phyloP scores from a whole-genome alignment of 192 early-diverging fungal genomes.

The Coemansia sp. region DNA sequence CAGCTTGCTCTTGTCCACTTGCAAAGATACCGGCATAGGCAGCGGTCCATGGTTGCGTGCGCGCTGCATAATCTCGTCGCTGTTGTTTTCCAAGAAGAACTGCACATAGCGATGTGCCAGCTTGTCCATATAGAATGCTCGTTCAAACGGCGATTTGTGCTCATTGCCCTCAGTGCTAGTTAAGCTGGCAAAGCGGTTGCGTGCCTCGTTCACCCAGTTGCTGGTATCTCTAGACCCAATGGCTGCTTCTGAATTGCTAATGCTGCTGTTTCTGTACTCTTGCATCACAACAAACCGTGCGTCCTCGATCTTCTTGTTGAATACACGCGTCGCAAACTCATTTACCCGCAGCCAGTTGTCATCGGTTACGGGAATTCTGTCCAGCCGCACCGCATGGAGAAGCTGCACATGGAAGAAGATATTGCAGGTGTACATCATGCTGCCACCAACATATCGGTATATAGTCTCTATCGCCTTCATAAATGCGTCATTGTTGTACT shows the following conservation, averaged over 20 bases:
- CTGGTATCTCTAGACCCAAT: not conserved
- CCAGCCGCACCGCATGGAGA: conserved; percentile 12
- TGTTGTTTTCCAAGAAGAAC: conserved; percentile 26
- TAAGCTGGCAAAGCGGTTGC: conserved; percentile 12
- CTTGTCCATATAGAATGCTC: conserved; percentile 33
- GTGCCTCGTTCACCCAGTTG: conserved; percentile 8
- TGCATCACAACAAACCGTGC: conserved; percentile 29
- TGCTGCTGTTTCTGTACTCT: conserved; percentile 15
- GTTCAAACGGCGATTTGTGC: conserved; percentile 22
- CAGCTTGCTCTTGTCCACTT: conserved; percentile 22
- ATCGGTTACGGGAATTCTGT: conserved; percentile 27
- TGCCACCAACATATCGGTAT: conserved; percentile 23
- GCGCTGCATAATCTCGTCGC: conserved; percentile 28
- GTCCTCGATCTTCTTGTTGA: conserved; percentile 41
- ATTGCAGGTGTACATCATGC: conserved; percentile 28
- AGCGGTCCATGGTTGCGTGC: conserved; percentile 13
- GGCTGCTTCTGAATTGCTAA: not conserved
- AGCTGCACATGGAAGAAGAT: conserved; percentile 43
- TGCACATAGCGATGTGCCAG: conserved; percentile 20
- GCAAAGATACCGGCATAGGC: conserved; percentile 45
- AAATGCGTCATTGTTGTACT: conserved; percentile 20
- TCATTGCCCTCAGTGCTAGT: conserved; percentile 18
- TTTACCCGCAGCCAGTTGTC: conserved; percentile 30
- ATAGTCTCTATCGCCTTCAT: conserved; percentile 30
- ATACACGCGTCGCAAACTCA: conserved; percentile 41